These are phyloP conservation scores for Saccharomyces hybrid DNA, from an alignment of 1,139 yeast species.

Conservation along the genomic window DNA sequence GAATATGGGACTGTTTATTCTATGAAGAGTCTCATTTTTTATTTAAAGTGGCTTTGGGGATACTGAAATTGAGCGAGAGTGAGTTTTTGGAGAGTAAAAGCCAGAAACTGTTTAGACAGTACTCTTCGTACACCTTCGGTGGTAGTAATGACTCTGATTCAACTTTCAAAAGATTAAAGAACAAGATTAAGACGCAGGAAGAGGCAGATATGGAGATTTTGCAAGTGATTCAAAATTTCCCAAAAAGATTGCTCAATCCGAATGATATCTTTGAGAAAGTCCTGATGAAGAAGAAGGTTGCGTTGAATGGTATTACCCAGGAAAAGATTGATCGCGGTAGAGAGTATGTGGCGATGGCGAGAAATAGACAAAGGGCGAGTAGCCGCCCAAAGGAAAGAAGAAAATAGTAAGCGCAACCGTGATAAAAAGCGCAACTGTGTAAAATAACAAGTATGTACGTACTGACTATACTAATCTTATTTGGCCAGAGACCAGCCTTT, in stretches of 20 bases:
- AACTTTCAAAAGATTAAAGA: constrained; percentile 1
- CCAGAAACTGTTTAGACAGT: background rate
- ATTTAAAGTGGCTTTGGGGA: constrained; percentile 72
- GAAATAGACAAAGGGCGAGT: constrained; percentile 37
- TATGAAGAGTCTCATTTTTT: constrained; percentile 84
- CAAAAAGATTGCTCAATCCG: constrained; percentile 66
- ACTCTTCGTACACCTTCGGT: constrained; percentile 10
- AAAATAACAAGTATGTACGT: constrained; percentile 1
- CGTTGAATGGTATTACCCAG: constrained; percentile 70
- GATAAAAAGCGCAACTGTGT: constrained; percentile 1
- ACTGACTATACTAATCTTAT: constrained; percentile 7
- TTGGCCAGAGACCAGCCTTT: constrained; percentile 35
- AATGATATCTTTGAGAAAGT: constrained; percentile 62
- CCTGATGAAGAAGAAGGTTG: constrained; percentile 60
- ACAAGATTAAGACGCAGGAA: constrained; percentile 12
- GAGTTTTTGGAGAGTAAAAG: constrained; percentile 7
- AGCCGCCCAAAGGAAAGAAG: constrained; percentile 10
- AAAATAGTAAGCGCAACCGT: constrained; percentile 2
- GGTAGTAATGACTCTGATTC: constrained; percentile 6
- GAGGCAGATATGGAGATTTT: constrained; percentile 76
- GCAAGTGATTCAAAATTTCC: constrained; percentile 77
- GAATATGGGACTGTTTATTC: constrained; percentile 93
- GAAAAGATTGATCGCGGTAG: constrained; percentile 73
- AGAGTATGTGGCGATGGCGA: constrained; percentile 60
- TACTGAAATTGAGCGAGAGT: constrained; percentile 62